Evolutionary conservation across 1,284 basidiomycete species (phyloP).

Genomic region (Cutaneotrichosporon daszewskae): DNA sequence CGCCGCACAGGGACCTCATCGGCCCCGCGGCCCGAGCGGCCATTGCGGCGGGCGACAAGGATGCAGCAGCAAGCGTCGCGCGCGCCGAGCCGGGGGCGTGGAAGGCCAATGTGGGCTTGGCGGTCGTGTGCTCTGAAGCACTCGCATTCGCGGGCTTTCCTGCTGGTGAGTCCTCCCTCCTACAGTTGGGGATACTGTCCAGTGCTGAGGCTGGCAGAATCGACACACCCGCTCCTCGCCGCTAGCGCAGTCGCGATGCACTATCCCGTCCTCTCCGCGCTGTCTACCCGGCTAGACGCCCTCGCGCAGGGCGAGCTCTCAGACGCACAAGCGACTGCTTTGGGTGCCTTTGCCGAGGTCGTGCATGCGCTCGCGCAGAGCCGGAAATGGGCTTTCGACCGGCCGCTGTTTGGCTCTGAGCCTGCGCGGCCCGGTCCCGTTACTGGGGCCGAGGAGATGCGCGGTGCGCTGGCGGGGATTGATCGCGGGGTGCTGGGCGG

Average conservation of each 20-base stretch:
- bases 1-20: slow-evolving; percentile 25
- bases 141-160: slow-evolving; percentile 14
- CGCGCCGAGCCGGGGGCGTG: slow-evolving; percentile 22
- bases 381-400: slow-evolving; percentile 12
- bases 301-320: background rate
- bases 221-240: slow-evolving; percentile 9
- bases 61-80: slow-evolving; percentile 20
- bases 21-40: slow-evolving; percentile 31
- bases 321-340: background rate
- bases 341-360: background rate
- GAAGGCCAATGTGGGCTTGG: slow-evolving; percentile 28
- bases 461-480: background rate
- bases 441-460: background rate
- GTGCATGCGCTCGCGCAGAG: slow-evolving; percentile 4
- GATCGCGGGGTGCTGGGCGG: slow-evolving; percentile 1
- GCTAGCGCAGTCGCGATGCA: slow-evolving; percentile 5
- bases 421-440: background rate
- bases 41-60: slow-evolving; percentile 7
- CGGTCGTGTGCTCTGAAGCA: slow-evolving; percentile 23
- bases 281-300: slow-evolving; percentile 1
- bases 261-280: slow-evolving; percentile 9
- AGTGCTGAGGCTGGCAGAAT: slow-evolving; percentile 3
- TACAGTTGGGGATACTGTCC: no score
- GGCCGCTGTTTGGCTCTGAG: slow-evolving; percentile 3
- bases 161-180: slow-evolving; percentile 19